phyloP scores from a whole-genome alignment of 148 eudicot genomes.

The Rhododendron ferrugineum region DNA sequence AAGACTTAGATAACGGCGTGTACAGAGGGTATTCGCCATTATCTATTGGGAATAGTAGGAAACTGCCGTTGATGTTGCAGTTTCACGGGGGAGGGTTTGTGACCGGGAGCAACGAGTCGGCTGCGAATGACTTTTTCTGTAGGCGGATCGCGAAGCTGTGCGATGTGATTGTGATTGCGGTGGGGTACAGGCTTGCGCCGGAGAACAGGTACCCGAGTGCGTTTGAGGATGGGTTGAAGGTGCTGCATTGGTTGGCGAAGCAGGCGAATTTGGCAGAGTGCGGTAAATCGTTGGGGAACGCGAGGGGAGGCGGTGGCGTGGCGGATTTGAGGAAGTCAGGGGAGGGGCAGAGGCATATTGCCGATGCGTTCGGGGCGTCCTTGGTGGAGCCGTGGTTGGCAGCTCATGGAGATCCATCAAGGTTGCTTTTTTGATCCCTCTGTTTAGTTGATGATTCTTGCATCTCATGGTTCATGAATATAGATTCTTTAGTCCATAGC shows the following conservation, averaged over 20 bases:
- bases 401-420: slow-evolving; percentile 88
- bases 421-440: slow-evolving; percentile 33
- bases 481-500: not conserved
- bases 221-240: slow-evolving; percentile 91
- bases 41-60: slow-evolving; percentile 32
- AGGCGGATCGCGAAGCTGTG: slow-evolving; percentile 73
- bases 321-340: slow-evolving; percentile 51
- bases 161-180: slow-evolving; percentile 78
- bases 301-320: slow-evolving; percentile 35
- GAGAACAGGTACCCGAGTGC: slow-evolving; percentile 88
- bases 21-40: slow-evolving; percentile 61
- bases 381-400: slow-evolving; percentile 98
- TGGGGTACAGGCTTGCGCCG: slow-evolving; percentile 89
- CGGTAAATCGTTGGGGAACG: slow-evolving; percentile 49
- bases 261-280: slow-evolving; percentile 94
- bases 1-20: slow-evolving; percentile 31
- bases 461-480: not conserved
- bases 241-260: slow-evolving; percentile 83
- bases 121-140: slow-evolving; percentile 79
- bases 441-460: slow-evolving; percentile 1
- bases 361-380: slow-evolving; percentile 84
- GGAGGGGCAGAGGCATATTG: slow-evolving; percentile 53
- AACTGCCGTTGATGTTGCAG: slow-evolving; percentile 83
- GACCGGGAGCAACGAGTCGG: slow-evolving; percentile 85
- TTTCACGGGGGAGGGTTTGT: slow-evolving; percentile 97